A percentile compares a stretch with the other conserved stretches of the same genome.
These are phyloP conservation scores for Hydnum rufescens DNA, from an alignment of 768 basidiomycete genomes.

Conservation along the genomic window DNA sequence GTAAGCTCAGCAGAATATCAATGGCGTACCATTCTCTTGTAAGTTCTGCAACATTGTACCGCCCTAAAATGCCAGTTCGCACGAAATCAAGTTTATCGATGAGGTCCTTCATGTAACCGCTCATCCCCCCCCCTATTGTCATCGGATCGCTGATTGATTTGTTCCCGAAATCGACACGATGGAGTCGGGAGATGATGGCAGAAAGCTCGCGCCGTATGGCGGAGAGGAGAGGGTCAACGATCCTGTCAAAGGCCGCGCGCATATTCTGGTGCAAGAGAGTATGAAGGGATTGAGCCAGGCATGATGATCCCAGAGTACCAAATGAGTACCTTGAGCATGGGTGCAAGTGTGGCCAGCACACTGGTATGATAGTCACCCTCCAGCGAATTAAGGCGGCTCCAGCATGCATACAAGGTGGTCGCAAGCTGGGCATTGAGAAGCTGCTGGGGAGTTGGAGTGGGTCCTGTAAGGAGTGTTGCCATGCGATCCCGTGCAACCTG, in stretches of 20 bases:
- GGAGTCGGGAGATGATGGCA: conserved; percentile 61
- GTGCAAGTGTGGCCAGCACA: conserved; percentile 34
- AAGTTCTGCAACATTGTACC: conserved; percentile 52
- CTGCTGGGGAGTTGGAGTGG: conserved; percentile 61
- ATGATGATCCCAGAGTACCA: not conserved
- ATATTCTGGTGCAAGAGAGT: conserved; percentile 26
- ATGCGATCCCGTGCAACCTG: conserved; percentile 63
- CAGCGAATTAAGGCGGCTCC: conserved; percentile 43
- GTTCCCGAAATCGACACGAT: conserved; percentile 67
- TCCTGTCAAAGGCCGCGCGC: conserved; percentile 29
- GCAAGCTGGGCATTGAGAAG: conserved; percentile 56
- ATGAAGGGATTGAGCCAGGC: not conserved
- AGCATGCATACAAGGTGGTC: conserved; percentile 62
- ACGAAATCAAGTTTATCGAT: conserved; percentile 72
- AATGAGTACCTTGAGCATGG: conserved; percentile 34
- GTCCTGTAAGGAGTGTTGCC: conserved; percentile 54
- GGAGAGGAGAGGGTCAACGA: conserved; percentile 40
- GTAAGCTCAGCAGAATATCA: not conserved
- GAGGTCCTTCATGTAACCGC: conserved; percentile 81
- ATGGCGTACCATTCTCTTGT: conserved; percentile 46
- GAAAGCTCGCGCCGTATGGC: conserved; percentile 66
- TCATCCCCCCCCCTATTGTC: conserved; percentile 43
- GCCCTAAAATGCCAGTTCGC: conserved; percentile 52
- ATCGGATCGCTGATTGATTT: conserved; percentile 45
- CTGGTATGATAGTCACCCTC: conserved; percentile 43